Percentiles rank a stretch among this genome's conserved stretches.
Conservation (phyloP, 305 asterid genomes). For the Caryopteris hybrid region DNA sequence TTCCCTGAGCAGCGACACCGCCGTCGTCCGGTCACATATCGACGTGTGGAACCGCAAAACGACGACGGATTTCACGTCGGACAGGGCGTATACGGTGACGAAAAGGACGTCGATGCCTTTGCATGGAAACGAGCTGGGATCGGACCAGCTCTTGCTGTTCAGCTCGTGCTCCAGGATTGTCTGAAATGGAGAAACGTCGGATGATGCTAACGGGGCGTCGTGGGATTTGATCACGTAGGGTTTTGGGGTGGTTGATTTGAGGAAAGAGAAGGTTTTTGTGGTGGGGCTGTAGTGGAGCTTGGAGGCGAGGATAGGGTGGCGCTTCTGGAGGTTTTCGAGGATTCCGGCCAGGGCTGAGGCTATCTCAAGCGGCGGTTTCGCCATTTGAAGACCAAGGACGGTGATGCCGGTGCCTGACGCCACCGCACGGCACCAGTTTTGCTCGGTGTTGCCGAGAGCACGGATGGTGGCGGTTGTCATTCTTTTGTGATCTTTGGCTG, state of each 20-base stretch:
- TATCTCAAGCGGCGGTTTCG: slow-evolving; percentile 21
- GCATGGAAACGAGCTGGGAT: slow-evolving; percentile 38
- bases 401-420: slow-evolving; percentile 65
- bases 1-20: slow-evolving; percentile 51
- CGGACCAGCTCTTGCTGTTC: slow-evolving; percentile 39
- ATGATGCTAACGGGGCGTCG: slow-evolving; percentile 7
- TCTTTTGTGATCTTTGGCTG: no score
- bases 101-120: slow-evolving; percentile 36
- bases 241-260: slow-evolving; percentile 17
- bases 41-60: slow-evolving; percentile 48
- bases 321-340: slow-evolving; percentile 27
- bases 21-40: slow-evolving; percentile 71
- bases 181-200: slow-evolving; percentile 30
- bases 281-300: slow-evolving; percentile 45
- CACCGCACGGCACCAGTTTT: slow-evolving; percentile 59
- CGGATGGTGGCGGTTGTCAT: slow-evolving; percentile 23
- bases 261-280: slow-evolving; percentile 38
- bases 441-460: slow-evolving; percentile 48
- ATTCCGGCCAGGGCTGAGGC: slow-evolving; percentile 19
- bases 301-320: slow-evolving; percentile 52
- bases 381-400: slow-evolving; percentile 45
- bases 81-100: slow-evolving; percentile 28
- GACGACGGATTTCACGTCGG: slow-evolving; percentile 26
- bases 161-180: slow-evolving; percentile 45
- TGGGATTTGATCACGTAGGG: slow-evolving; percentile 20